Conservation (phyloP, 805 yeast species). For the Millerago galiae region DNA sequence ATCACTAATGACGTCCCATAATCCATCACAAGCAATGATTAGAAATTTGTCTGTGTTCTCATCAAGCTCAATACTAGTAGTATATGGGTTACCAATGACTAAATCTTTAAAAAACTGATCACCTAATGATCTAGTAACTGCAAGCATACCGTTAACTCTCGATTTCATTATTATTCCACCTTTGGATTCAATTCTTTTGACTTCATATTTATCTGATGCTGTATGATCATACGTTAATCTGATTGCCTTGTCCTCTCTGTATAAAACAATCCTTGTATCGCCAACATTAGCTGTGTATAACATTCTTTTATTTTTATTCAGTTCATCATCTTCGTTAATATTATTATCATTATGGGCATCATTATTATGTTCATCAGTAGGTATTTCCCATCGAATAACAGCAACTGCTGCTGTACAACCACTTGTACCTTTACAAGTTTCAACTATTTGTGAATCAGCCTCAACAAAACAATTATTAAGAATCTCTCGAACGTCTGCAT, state of each 20-base stretch:
- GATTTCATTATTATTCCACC: slow-evolving; percentile 90
- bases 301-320: slow-evolving; percentile 52
- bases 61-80: slow-evolving; percentile 76
- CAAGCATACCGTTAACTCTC: slow-evolving; percentile 92
- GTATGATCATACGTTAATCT: slow-evolving; percentile 91
- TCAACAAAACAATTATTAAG: slow-evolving; percentile 63
- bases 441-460: slow-evolving; percentile 65
- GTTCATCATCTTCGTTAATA: neutral
- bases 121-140: slow-evolving; percentile 90
- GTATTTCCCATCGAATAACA: slow-evolving; percentile 74
- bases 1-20: slow-evolving; percentile 93
- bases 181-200: slow-evolving; percentile 60
- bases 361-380: slow-evolving; percentile 12
- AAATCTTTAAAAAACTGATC: slow-evolving; percentile 87
- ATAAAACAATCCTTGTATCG: slow-evolving; percentile 79
- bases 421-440: slow-evolving; percentile 60
- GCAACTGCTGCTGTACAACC: slow-evolving; percentile 98
- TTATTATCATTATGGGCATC: slow-evolving; percentile 3
- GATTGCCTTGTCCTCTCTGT: slow-evolving; percentile 66
- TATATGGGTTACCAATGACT: slow-evolving; percentile 87
- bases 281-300: slow-evolving; percentile 94
- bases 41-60: slow-evolving; percentile 60
- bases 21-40: slow-evolving; percentile 92
- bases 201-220: slow-evolving; percentile 76
- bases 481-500: slow-evolving; percentile 54